Conservation (phyloP, 306 rosid species). For the Betula pendula region DNA sequence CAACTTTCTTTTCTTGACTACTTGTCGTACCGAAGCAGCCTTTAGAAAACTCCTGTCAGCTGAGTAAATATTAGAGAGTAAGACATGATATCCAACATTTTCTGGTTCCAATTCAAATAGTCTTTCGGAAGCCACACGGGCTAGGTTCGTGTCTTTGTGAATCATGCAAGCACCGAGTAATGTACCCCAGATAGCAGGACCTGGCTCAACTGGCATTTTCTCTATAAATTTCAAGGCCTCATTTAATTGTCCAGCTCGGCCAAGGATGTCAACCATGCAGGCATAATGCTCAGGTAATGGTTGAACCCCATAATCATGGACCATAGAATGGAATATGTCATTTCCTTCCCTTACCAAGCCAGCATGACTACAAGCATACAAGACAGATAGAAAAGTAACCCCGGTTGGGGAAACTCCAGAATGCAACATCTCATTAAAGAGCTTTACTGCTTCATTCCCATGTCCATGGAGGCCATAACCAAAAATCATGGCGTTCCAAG, state of each 20-base stretch:
- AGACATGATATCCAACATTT: constrained; percentile 77
- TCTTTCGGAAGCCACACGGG: constrained; percentile 73
- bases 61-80: constrained; percentile 83
- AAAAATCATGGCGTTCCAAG: constrained; percentile 95
- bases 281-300: constrained; percentile 88
- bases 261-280: constrained; percentile 96
- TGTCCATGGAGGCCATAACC: constrained; percentile 95
- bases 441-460: constrained; percentile 76
- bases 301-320: constrained; percentile 55
- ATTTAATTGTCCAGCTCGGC: constrained; percentile 78
- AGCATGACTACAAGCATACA: constrained; percentile 96
- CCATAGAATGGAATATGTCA: constrained; percentile 72
- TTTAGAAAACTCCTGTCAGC: constrained; percentile 77
- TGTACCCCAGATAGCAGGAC: constrained; percentile 92
- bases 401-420: constrained; percentile 56
- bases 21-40: constrained; percentile 85
- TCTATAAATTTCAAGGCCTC: constrained; percentile 74
- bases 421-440: constrained; percentile 67
- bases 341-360: constrained; percentile 85
- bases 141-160: constrained; percentile 70
- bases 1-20: constrained; percentile 68
- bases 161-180: constrained; percentile 92
- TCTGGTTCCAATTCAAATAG: constrained; percentile 77
- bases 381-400: constrained; percentile 77
- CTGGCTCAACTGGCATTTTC: constrained; percentile 77